Base-by-base conservation (phyloP, 805 yeast genomes). In the Diddensiella transvaalensis region DNA sequence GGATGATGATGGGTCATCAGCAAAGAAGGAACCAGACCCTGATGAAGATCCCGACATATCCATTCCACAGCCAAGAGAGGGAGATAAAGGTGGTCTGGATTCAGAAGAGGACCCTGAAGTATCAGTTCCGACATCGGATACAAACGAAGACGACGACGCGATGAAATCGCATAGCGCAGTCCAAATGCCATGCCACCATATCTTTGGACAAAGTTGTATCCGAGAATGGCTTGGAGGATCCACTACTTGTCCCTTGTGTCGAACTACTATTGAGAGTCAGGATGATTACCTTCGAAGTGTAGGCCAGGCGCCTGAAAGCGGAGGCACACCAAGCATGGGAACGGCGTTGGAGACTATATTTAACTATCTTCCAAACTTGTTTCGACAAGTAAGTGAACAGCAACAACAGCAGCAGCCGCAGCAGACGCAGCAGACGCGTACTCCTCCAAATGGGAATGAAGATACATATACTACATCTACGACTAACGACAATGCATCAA, bases 131-230 rank as follows among this genome's bases (percentile, higher is more conserved):
- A 32, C 17, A 4, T 30, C 17, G 13, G 48, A 48, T 3, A n/a
- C 45, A 32, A 17, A 33, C 10, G 51, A 41, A 8, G 45, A 24
- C 13, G 55, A 51, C 32, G n/a, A n/a, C n/a, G n/a, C n/a, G n/a
- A 26, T 26, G 32, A 26, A 26, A 13, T 4, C 13, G 22, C 97
- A 93, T 63, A 64, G 74, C 3, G 85, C 96, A 0, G 73, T 85
- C 1, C 70, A 76, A 49, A 72, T 91, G 76, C 93, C 96, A 0
- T 91, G 99, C 65, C 80, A 80, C 5, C 99, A 91, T 61, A 62
- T 81, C 0, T 91, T 93, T 71, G 98, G 99, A 4, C 75, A 82
- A 52, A 76, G 79, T n/a, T 91, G 99, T 69, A 70, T 89, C 21
- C 77, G 73, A 49, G 87, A 84, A 57, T 91, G 99, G 99, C 76